Evolutionary conservation across 2,329 filamentous ascomycete species (phyloP), one percentile per base, ranked within the genome.

Genomic region (Fusarium torreyae): DNA sequence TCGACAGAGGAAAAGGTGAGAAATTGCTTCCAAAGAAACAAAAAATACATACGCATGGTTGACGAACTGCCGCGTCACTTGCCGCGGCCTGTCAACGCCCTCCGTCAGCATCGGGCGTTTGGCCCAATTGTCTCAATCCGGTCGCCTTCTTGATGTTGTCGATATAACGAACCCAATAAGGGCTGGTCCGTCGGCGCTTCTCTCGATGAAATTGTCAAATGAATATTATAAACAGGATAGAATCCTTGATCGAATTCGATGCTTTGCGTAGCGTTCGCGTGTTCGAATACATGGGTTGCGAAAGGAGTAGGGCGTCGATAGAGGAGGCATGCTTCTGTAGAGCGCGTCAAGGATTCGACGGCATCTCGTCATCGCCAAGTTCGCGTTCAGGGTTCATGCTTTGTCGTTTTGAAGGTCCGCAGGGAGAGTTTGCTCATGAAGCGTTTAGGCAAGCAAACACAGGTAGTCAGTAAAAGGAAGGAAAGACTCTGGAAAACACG

Each of bases 71-170:
- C 15, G 31, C 13, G 33, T 31, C 24, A 38, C 17, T 17, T 48
- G 18, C 31, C 34, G 33, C 26, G 15, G 3, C 11, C 10, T 7
- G 7, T 6, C 14, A 10, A 14, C 11, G n/a, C 13, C 6, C n/a
- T 28, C 7, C 7, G 14, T 5, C 15, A 38, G n/a, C 13, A 22
- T 55, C 52, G 42, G 22, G 34, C 15, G 5, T 38, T 28, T 49
- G n/a, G 24, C 52, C 31, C 7, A 15, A 49, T 49, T 28, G 22
- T 49, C 42, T 38, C 42, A 17, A 28, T 55, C 38, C n/a, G 42
- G 42, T 26, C 20, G 22, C 20, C 33, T 55, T n/a, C 6, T 26
- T 8, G 38, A 5, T 20, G 11, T 6, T 7, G 15, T 31, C 24
- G 13, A 46, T 36, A 13, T 36, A 5, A 5, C 18, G 50, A 43